Evolutionary conservation across 345 rosid genomes (phyloP).

Genomic region (Heritiera fomes): DNA sequence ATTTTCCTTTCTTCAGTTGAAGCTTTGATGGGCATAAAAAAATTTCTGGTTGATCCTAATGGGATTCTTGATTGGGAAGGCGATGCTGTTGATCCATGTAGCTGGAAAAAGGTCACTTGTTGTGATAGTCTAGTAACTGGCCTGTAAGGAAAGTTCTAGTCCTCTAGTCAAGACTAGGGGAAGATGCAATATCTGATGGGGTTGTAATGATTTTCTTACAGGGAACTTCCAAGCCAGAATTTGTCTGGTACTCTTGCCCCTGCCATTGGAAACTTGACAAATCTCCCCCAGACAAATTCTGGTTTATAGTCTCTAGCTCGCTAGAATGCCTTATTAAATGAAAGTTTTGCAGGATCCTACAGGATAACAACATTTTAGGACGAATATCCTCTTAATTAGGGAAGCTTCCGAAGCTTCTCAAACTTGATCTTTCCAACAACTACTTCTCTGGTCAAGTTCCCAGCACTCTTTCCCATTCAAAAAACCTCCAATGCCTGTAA

Average conservation of each 20-base stretch:
- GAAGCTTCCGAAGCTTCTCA: conserved; percentile 63
- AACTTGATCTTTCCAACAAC: conserved; percentile 83
- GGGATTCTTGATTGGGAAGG: conserved; percentile 72
- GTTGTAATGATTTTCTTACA: conserved; percentile 33
- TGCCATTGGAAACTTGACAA: conserved; percentile 62
- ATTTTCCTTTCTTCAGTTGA: conserved; percentile 41
- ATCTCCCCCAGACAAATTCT: background rate
- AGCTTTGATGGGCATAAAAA: conserved; percentile 65
- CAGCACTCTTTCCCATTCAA: conserved; percentile 44
- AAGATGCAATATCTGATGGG: background rate
- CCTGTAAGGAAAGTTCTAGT: conserved; percentile 51
- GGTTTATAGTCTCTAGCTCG: conserved; percentile 29
- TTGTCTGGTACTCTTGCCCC: conserved; percentile 72
- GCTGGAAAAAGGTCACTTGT: conserved; percentile 75
- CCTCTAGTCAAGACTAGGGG: too few relatives aligned
- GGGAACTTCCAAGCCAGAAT: conserved; percentile 77
- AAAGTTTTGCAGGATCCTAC: conserved; percentile 24
- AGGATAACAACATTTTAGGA: conserved; percentile 25
- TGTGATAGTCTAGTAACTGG: conserved; percentile 58
- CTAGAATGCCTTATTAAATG: background rate
- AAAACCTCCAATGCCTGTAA: conserved; percentile 68
- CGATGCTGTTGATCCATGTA: conserved; percentile 60
- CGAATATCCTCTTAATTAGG: conserved; percentile 70
- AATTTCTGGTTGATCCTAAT: conserved; percentile 58
- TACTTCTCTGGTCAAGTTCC: conserved; percentile 67